Conservation (phyloP, 148 eudicot species). For the Fagopyrum esculentum region DNA sequence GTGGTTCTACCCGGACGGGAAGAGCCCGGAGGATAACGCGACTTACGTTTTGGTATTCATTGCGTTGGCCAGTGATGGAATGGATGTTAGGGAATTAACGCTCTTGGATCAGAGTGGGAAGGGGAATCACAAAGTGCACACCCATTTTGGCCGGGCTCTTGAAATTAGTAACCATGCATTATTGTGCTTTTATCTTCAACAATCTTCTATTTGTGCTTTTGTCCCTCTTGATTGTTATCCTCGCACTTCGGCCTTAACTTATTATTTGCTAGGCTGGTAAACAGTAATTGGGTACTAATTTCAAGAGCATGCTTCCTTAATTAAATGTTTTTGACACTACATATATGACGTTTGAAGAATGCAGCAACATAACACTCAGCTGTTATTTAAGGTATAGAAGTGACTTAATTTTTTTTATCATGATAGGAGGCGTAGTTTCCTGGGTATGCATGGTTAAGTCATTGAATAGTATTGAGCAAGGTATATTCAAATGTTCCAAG, state of each 20-base stretch:
- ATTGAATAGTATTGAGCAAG: not conserved
- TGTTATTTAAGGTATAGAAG: not conserved
- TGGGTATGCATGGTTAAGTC: no score
- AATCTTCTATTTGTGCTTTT: not conserved
- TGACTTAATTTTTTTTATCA: not conserved
- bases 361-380: not conserved
- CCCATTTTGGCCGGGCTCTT: conserved; percentile 39
- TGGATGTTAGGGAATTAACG: conserved; percentile 46
- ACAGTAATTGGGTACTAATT: not conserved
- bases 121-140: conserved; percentile 39
- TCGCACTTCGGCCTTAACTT: not conserved
- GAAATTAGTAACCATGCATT: conserved; percentile 32
- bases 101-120: conserved; percentile 55
- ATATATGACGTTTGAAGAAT: not conserved
- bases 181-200: not conserved
- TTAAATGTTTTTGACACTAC: no score
- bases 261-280: not conserved
- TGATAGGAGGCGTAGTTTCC: not conserved
- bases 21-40: conserved; percentile 40
- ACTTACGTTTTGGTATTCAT: conserved; percentile 44
- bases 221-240: not conserved
- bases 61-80: conserved; percentile 48
- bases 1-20: conserved; percentile 61
- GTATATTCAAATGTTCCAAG: not conserved
- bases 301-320: not conserved